Base-by-base conservation (phyloP, 2,329 filamentous ascomycete species). In the Nigrospora osmanthi region DNA sequence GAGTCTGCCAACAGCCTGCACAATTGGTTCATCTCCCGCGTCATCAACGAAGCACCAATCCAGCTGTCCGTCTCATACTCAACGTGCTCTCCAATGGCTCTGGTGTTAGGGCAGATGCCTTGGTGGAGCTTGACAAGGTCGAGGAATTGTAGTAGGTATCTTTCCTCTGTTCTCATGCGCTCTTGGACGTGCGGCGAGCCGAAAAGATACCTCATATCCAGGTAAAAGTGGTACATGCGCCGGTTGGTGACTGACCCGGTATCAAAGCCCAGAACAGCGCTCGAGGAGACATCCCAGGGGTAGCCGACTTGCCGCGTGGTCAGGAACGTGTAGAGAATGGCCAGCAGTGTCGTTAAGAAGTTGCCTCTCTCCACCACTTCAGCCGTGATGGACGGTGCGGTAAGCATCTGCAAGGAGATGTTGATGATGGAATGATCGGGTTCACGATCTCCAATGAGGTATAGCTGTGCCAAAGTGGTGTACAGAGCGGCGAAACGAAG, bases 341-440 rank as follows among this genome's bases (percentile, higher is more conserved):
- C 89, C 77, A 97, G 86, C 35, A 98, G 75, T 54, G 89, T 95
- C 10, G 89, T 96, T 52, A 98, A 72, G 59, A 98, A 98, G 63
- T 98, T 98, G 28, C 90, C 91, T 38, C 89, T 80, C 57, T 95
- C 87, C 10, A 98, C 89, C 41, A 97, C 87, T 65, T 98, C 94
- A 38, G 89, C 87, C 0, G 91, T 97, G 53, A 98, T 97, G 0
- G 91, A 95, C 2, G 93, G 90, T 0, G 93, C 96, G 0, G 93
- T 98, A 50, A 98, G 72, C 80, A 98, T 94, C 61, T 98, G 93
- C 30, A 97, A 71, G 5, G 91, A 97, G 34, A 98, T 79, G 60
- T 96, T 96, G 72, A 98, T 95, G 59, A 98, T 97, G 11, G 91
- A 97, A 64, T 97, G 91, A 58, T 98, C 93, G 3, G 93, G 93